Evolutionary conservation across 805 yeast genomes (phyloP).

Genomic region (Blastobotrys americana): DNA sequence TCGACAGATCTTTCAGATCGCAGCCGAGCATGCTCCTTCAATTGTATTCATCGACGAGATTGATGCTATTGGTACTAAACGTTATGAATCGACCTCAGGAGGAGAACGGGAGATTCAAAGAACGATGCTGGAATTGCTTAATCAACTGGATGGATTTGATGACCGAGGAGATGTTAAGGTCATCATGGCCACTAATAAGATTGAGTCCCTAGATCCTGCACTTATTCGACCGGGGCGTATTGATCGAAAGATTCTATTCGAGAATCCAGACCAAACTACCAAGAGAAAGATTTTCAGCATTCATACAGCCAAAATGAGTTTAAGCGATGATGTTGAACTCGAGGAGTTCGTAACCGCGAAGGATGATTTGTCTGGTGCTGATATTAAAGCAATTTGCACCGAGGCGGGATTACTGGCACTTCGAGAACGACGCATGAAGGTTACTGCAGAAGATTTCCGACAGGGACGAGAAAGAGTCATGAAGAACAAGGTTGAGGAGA

Average conservation of each 20-base stretch:
- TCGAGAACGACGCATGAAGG: conserved; percentile 97
- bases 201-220: conserved; percentile 92
- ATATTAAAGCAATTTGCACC: conserved; percentile 94
- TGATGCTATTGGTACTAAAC: conserved; percentile 98
- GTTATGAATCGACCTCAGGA: conserved; percentile 85
- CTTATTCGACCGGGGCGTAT: conserved; percentile 95
- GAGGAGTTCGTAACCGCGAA: conserved; percentile 84
- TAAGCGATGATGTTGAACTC: conserved; percentile 78
- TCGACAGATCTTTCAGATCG: conserved; percentile 91
- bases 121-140: conserved; percentile 92
- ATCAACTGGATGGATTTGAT: conserved; percentile 95
- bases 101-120: conserved; percentile 97
- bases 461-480: conserved; percentile 90
- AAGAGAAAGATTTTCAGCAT: conserved; percentile 87
- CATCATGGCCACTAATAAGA: conserved; percentile 95
- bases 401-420: conserved; percentile 94
- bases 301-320: conserved; percentile 89
- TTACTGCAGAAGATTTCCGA: conserved; percentile 86
- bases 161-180: conserved; percentile 97
- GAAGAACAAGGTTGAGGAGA: conserved; percentile 95
- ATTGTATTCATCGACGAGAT: conserved; percentile 97
- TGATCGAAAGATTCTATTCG: conserved; percentile 91
- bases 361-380: conserved; percentile 96
- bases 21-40: conserved; percentile 96
- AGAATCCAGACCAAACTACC: conserved; percentile 89